These are phyloP conservation scores for Amanita brunnescens DNA, from an alignment of 768 basidiomycete genomes.

Conservation along the genomic window DNA sequence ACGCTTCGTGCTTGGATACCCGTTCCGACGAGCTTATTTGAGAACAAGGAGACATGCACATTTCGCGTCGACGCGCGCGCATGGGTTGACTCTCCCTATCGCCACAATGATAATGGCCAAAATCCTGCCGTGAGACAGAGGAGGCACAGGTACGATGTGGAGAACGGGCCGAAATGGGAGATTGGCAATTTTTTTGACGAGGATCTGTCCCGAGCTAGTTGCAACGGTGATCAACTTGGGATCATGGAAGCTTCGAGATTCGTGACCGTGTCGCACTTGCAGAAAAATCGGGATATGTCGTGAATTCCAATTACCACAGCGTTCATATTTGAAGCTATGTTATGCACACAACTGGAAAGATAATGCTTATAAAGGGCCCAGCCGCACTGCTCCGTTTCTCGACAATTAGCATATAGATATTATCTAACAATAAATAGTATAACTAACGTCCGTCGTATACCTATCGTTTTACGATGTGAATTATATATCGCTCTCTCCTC, in stretches of 20 bases:
- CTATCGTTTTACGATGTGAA: no score
- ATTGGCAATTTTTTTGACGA: background rate
- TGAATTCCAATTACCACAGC: no score
- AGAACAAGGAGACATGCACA: constrained; percentile 1
- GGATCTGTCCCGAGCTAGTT: background rate
- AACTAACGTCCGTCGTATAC: no score
- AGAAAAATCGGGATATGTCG: background rate
- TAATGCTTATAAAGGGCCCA: no score
- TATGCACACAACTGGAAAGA: no score
- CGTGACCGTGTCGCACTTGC: background rate
- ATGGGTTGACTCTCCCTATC: background rate
- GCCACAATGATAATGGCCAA: background rate
- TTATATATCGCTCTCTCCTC: no score
- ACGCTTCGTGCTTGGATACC: constrained; percentile 1
- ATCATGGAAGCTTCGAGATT: constrained; percentile 1
- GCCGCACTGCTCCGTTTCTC: background rate
- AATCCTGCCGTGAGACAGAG: background rate
- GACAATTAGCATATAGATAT: no score
- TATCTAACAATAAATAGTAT: no score
- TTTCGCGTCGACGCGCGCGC: constrained; percentile 3
- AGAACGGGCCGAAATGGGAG: background rate
- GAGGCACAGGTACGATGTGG: background rate
- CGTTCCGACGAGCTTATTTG: background rate
- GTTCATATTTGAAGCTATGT: no score
- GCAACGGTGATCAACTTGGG: background rate